These are phyloP conservation scores for Sparassis latifolia DNA, from an alignment of 1,284 basidiomycete genomes.

Conservation along the genomic window DNA sequence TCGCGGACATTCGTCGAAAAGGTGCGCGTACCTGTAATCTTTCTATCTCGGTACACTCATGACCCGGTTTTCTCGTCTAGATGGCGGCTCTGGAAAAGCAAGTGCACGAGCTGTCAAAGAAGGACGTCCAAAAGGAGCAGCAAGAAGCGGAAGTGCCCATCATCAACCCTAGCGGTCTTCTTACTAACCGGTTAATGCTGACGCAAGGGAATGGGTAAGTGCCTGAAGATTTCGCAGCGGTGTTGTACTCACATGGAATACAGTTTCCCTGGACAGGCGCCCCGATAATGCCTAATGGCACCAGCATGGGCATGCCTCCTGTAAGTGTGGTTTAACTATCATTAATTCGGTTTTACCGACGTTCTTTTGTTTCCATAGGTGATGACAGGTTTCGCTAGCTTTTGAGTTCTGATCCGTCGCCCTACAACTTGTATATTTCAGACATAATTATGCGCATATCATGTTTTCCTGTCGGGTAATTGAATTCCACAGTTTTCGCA, in stretches of 20 bases:
- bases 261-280: conserved; percentile 37
- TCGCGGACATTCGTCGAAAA: conserved; percentile 71
- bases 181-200: conserved; percentile 53
- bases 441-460: conserved; percentile 15
- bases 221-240: neutral
- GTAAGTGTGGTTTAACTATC: conserved; percentile 25
- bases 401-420: conserved; percentile 18
- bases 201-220: conserved; percentile 62
- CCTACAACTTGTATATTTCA: conserved; percentile 18
- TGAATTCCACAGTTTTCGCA: neutral
- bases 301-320: conserved; percentile 35
- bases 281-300: conserved; percentile 27
- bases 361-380: conserved; percentile 13
- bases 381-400: conserved; percentile 31
- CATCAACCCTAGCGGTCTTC: conserved; percentile 64
- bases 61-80: conserved; percentile 26
- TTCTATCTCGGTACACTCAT: neutral
- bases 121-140: conserved; percentile 82
- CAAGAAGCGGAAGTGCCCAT: conserved; percentile 77
- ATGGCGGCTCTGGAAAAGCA: conserved; percentile 75
- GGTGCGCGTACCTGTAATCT: conserved; percentile 28
- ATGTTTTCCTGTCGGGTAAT: conserved; percentile 8
- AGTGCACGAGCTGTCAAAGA: conserved; percentile 75
- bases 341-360: neutral
- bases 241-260: no score